Percentiles rank a stretch among this genome's conserved stretches.
Conservation (phyloP, 768 basidiomycete genomes). For the Lentinus tigrinus region DNA sequence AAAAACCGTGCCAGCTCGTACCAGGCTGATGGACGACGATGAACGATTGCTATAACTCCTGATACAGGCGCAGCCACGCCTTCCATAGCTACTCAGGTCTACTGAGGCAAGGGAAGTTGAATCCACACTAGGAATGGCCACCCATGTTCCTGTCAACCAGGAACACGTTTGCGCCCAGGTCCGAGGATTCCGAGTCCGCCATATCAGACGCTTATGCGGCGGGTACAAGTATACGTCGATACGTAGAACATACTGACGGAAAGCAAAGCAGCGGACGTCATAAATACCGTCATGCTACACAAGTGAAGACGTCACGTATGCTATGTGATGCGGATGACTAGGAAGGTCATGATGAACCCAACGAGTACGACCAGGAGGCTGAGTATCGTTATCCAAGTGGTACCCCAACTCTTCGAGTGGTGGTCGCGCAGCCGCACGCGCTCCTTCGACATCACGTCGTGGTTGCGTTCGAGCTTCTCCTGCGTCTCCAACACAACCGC, state of each 20-base stretch:
- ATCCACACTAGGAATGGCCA: too few relatives aligned
- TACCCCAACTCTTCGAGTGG: conserved; percentile 46
- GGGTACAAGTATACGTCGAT: background rate
- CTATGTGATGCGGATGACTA: conserved; percentile 65
- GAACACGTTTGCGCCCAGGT: too few relatives aligned
- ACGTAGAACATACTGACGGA: background rate
- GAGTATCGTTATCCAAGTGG: conserved; percentile 51
- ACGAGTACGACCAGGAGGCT: conserved; percentile 62
- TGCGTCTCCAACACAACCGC: conserved; percentile 64
- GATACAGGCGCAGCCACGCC: too few relatives aligned
- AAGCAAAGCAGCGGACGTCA: too few relatives aligned
- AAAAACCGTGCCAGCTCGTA: too few relatives aligned
- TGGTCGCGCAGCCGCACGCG: conserved; percentile 48
- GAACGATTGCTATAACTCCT: too few relatives aligned
- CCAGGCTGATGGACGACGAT: too few relatives aligned
- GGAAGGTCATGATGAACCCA: conserved; percentile 70
- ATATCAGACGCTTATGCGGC: too few relatives aligned
- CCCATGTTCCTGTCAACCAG: too few relatives aligned
- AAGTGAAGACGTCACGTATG: background rate
- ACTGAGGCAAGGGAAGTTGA: too few relatives aligned
- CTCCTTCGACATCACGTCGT: conserved; percentile 65
- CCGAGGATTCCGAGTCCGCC: too few relatives aligned
- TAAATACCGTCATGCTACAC: background rate
- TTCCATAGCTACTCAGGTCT: too few relatives aligned
- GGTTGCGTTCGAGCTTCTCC: conserved; percentile 73